These are phyloP conservation scores for Pleurotus ostreatus DNA, from an alignment of 768 basidiomycete species.

Conservation along the genomic window DNA sequence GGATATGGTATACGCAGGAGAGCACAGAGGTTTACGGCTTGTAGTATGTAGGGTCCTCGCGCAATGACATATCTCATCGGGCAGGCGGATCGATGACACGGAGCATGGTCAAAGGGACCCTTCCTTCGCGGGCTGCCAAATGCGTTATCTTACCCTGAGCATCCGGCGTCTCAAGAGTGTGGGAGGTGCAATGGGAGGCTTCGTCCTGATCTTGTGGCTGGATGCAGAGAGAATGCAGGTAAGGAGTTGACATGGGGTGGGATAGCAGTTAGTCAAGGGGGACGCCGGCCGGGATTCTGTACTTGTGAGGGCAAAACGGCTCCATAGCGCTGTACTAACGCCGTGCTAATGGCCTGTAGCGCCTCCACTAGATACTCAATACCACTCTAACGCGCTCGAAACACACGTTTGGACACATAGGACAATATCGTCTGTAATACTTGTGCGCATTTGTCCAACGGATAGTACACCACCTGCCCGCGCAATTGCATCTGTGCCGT, in stretches of 20 bases:
- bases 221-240: neutral
- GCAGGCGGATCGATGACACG: constrained; percentile 4
- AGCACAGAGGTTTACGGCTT: neutral
- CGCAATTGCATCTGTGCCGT: neutral
- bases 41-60: neutral
- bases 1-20: neutral
- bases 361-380: neutral
- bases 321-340: neutral
- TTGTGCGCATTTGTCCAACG: neutral
- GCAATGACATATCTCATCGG: constrained; percentile 4
- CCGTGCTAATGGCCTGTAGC: neutral
- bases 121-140: neutral
- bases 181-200: neutral
- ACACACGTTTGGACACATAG: constrained; percentile 1
- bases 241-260: neutral
- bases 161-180: constrained; percentile 3
- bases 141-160: constrained; percentile 5
- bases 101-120: constrained; percentile 6
- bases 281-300: neutral
- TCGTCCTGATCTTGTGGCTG: constrained; percentile 2
- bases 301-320: neutral
- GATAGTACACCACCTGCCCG: neutral
- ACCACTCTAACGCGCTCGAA: neutral
- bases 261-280: constrained; percentile 1
- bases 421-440: constrained; percentile 2